Percentiles rank a stretch among this genome's conserved stretches.
Conservation (phyloP, 768 basidiomycete genomes). For the Gloeophyllum trabeum region DNA sequence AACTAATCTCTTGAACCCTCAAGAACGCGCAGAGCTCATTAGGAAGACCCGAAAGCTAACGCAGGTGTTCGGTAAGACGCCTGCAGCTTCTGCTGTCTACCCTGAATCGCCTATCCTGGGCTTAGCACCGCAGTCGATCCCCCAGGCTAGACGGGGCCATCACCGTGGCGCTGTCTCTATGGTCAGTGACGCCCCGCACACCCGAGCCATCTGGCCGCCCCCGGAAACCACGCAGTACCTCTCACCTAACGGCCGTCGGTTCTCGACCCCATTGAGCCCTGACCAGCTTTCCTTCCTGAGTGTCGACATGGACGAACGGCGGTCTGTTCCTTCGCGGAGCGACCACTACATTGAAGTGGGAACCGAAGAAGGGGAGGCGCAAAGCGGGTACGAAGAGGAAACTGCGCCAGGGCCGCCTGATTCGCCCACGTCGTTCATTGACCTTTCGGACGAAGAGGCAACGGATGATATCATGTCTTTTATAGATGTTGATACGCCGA, state of each 20-base stretch:
- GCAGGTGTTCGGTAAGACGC: conserved; percentile 69
- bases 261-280: conserved; percentile 44
- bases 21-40: conserved; percentile 62
- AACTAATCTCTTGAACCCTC: conserved; percentile 51
- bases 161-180: conserved; percentile 12
- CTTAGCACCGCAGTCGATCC: neutral
- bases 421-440: conserved; percentile 45
- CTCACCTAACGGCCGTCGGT: conserved; percentile 28
- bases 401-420: conserved; percentile 7
- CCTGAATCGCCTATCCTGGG: neutral
- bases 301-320: neutral
- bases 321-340: neutral
- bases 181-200: conserved; percentile 3
- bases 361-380: neutral
- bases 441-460: conserved; percentile 56
- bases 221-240: conserved; percentile 18
- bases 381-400: neutral
- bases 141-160: neutral
- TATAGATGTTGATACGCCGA: conserved; percentile 18
- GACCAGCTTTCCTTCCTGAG: conserved; percentile 24
- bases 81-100: conserved; percentile 30
- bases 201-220: conserved; percentile 20
- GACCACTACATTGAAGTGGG: neutral
- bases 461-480: conserved; percentile 22
- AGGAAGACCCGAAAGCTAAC: conserved; percentile 68